Percentiles rank a stretch among this genome's conserved stretches.
These are phyloP conservation scores for Microbotryomycetes sp. DNA, from an alignment of 1,284 basidiomycete species.

Conservation along the genomic window DNA sequence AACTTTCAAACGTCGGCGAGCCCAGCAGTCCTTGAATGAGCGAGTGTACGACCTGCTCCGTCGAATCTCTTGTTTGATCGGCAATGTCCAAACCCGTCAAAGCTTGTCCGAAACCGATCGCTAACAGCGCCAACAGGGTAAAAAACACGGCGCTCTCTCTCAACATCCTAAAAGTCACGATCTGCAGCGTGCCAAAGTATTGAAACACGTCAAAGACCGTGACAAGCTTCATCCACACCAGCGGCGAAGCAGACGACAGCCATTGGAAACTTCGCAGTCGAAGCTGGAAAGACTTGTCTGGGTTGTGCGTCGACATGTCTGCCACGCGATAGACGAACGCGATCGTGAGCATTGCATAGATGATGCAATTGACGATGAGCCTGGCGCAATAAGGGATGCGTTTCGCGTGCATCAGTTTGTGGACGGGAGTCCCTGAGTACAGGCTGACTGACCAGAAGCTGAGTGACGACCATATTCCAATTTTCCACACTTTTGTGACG, in stretches of 20 bases:
- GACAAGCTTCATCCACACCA: conserved; percentile 29
- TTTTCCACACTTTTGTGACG: conserved; percentile 26
- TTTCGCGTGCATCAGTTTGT: conserved; percentile 54
- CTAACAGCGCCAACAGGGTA: conserved; percentile 43
- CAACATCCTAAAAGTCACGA: conserved; percentile 56
- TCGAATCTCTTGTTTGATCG: conserved; percentile 28
- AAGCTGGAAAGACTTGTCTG: conserved; percentile 31
- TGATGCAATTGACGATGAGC: conserved; percentile 69
- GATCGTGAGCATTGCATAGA: conserved; percentile 59
- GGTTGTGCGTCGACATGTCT: conserved; percentile 50
- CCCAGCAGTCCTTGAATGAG: conserved; percentile 35
- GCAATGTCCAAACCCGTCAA: conserved; percentile 35
- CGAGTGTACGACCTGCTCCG: conserved; percentile 29
- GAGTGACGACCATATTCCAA: conserved; percentile 28
- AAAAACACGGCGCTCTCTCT: conserved; percentile 55
- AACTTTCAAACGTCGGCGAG: conserved; percentile 62
- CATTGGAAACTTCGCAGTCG: conserved; percentile 32
- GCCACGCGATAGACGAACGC: conserved; percentile 67
- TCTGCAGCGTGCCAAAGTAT: conserved; percentile 44
- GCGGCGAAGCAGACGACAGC: conserved; percentile 30
- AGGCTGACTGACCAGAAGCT: conserved; percentile 23
- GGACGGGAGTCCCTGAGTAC: conserved; percentile 31
- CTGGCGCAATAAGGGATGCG: too few relatives aligned
- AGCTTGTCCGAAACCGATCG: conserved; percentile 34
- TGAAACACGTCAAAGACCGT: conserved; percentile 34